phyloP scores from a whole-genome alignment of 768 basidiomycete species.

The Tricholomella constricta region DNA sequence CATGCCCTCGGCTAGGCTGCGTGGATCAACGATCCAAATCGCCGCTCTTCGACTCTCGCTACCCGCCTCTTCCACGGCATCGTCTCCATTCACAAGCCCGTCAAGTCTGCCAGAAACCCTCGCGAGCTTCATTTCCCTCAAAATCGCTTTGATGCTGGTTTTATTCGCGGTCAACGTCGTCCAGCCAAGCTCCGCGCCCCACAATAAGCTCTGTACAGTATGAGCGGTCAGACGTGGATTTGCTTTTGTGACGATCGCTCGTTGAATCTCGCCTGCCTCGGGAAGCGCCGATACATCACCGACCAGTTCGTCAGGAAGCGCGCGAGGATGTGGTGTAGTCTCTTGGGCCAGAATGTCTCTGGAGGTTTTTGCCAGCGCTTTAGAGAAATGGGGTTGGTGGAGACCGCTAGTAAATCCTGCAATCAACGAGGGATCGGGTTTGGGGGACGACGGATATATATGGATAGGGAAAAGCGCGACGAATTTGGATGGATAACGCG shows the following conservation, averaged over 20 bases:
- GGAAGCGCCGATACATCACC: conserved; percentile 7
- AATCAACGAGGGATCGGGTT: conserved; percentile 11
- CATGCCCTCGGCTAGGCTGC: conserved; percentile 72
- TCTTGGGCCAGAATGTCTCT: conserved; percentile 53
- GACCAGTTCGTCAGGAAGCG: conserved; percentile 24
- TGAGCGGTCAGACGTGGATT: conserved; percentile 71
- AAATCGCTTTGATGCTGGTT: conserved; percentile 72
- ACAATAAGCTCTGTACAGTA: conserved; percentile 72
- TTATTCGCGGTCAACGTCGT: conserved; percentile 89
- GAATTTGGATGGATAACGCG: conserved; percentile 56
- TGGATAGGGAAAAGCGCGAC: conserved; percentile 61
- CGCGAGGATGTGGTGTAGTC: conserved; percentile 36
- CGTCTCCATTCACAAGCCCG: conserved; percentile 18
- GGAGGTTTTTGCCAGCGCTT: conserved; percentile 53
- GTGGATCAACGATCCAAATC: conserved; percentile 78
- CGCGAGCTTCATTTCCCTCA: conserved; percentile 61
- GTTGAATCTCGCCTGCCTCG: conserved; percentile 44
- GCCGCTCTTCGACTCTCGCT: conserved; percentile 23
- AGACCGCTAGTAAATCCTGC: conserved; percentile 2
- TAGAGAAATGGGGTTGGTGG: conserved; percentile 42
- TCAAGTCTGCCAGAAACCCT: conserved; percentile 35
- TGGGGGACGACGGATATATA: conserved; percentile 41
- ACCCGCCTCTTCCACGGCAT: conserved; percentile 4
- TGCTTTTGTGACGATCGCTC: conserved; percentile 52
- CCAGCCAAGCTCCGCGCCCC: conserved; percentile 70